Evolutionary conservation across 139 green algal genomes (phyloP).

Genomic region (Micractinium conductrix): DNA sequence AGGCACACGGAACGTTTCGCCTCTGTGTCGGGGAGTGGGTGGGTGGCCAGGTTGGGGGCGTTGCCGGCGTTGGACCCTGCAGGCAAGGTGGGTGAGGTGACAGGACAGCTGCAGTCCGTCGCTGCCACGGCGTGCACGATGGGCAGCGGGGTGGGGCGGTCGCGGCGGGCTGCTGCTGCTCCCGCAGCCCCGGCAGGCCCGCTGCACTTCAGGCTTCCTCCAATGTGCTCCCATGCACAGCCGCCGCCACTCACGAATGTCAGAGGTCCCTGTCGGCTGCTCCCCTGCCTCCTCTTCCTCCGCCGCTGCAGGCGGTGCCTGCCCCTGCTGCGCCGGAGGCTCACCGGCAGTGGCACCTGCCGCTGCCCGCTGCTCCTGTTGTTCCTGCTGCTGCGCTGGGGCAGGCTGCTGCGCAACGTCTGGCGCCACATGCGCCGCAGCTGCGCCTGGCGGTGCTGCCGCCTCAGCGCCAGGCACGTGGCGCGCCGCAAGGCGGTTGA

Average conservation of each 20-base stretch:
- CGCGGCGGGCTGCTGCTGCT: too few species aligned
- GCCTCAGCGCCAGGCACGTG: background rate
- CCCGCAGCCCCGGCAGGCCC: too few species aligned
- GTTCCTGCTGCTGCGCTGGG: conserved; percentile 6
- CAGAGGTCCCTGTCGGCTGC: background rate
- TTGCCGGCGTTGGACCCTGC: background rate
- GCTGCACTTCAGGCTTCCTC: too few species aligned
- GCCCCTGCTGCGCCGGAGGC: background rate
- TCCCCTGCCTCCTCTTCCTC: background rate
- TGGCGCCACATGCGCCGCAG: background rate
- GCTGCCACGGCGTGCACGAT: background rate
- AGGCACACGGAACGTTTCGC: too few species aligned
- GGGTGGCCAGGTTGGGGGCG: background rate
- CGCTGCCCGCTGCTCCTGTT: background rate
- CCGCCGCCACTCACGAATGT: background rate
- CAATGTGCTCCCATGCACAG: too few species aligned
- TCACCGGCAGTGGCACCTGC: too few species aligned
- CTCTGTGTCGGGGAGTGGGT: too few species aligned
- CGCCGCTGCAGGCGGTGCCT: background rate
- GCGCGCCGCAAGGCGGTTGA: background rate
- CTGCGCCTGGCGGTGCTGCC: background rate
- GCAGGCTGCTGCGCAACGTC: background rate
- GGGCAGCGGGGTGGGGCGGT: too few species aligned
- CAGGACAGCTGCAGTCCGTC: background rate
- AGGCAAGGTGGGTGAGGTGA: background rate